A percentile compares a stretch with the other conserved stretches of the same genome.
These are phyloP conservation scores for Nitzschia putrida DNA, from an alignment of 108 stramenopile genomes.

Conservation along the genomic window DNA sequence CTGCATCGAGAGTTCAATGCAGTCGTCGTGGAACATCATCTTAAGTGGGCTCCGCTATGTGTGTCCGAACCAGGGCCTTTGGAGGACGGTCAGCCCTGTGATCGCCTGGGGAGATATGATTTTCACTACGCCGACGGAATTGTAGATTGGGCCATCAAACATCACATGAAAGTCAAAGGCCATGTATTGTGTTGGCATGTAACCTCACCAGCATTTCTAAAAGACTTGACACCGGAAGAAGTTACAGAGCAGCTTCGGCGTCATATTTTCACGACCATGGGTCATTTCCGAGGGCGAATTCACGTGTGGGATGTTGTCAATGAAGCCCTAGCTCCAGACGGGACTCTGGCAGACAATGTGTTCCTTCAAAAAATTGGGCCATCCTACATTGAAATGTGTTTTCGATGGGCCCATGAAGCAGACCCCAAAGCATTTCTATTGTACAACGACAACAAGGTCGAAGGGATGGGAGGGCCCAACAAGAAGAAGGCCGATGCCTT, in stretches of 20 bases:
- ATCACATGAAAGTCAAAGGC: conserved; percentile 82
- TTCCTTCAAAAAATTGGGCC: conserved; percentile 89
- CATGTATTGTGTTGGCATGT: conserved; percentile 90
- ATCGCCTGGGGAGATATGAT: conserved; percentile 80
- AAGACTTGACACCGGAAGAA: conserved; percentile 58
- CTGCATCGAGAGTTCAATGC: conserved; percentile 84
- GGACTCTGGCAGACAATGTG: conserved; percentile 83
- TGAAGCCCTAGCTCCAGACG: conserved; percentile 85
- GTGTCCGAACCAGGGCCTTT: conserved; percentile 66
- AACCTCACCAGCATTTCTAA: conserved; percentile 70
- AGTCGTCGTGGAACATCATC: conserved; percentile 88
- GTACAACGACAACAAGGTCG: conserved; percentile 95
- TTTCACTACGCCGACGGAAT: conserved; percentile 82
- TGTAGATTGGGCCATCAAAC: conserved; percentile 83
- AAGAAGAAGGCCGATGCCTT: conserved; percentile 80
- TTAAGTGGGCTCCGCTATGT: conserved; percentile 86
- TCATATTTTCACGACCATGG: conserved; percentile 88
- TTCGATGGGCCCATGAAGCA: conserved; percentile 93
- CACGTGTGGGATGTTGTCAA: conserved; percentile 92
- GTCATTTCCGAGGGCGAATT: conserved; percentile 80
- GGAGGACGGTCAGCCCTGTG: conserved; percentile 39
- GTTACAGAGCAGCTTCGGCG: conserved; percentile 60
- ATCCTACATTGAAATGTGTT: conserved; percentile 85
- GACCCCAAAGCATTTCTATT: conserved; percentile 86
- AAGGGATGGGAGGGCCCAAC: conserved; percentile 77